phyloP scores from a whole-genome alignment of 805 yeast genomes.

The Metschnikowia cerradonensis region DNA sequence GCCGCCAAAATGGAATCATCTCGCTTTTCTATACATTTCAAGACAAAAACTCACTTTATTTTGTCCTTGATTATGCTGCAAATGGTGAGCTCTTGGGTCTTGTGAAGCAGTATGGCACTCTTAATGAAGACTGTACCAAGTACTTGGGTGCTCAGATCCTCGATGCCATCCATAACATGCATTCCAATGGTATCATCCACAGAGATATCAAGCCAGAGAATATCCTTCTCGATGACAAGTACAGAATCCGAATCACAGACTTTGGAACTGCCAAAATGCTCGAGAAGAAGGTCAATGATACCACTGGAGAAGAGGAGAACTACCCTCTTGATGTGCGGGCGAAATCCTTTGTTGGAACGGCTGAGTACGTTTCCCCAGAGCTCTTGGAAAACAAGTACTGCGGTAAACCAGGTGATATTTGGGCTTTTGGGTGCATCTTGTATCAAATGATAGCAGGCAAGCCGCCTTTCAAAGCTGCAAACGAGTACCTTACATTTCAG shows the following conservation, averaged over 20 bases:
- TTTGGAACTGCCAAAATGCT: conserved; percentile 79
- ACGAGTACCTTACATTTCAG: conserved; percentile 78
- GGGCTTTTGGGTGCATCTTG: conserved; percentile 60
- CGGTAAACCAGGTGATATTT: conserved; percentile 56
- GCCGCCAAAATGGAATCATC: conserved; percentile 57
- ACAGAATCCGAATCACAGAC: conserved; percentile 69
- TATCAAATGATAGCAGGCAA: conserved; percentile 64
- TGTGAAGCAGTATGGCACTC: conserved; percentile 64
- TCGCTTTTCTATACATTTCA: conserved; percentile 76
- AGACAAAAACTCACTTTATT: conserved; percentile 68
- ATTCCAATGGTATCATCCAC: conserved; percentile 70
- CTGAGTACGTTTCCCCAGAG: conserved; percentile 82
- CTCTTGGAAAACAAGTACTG: conserved; percentile 66
- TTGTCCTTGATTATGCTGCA: conserved; percentile 73
- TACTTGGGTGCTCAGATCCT: conserved; percentile 71
- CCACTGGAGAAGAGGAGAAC: conserved; percentile 33
- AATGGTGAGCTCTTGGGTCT: conserved; percentile 71
- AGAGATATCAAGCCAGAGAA: conserved; percentile 84
- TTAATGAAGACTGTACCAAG: conserved; percentile 63
- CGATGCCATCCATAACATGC: conserved; percentile 71
- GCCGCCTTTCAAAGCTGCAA: conserved; percentile 80
- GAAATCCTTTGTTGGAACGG: conserved; percentile 81
- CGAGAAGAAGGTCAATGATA: conserved; percentile 43
- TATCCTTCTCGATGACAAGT: conserved; percentile 57
- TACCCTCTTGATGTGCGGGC: conserved; percentile 69